phyloP scores from a whole-genome alignment of 2,329 filamentous ascomycete genomes.

The Magnaporthiopsis rhizophila region DNA sequence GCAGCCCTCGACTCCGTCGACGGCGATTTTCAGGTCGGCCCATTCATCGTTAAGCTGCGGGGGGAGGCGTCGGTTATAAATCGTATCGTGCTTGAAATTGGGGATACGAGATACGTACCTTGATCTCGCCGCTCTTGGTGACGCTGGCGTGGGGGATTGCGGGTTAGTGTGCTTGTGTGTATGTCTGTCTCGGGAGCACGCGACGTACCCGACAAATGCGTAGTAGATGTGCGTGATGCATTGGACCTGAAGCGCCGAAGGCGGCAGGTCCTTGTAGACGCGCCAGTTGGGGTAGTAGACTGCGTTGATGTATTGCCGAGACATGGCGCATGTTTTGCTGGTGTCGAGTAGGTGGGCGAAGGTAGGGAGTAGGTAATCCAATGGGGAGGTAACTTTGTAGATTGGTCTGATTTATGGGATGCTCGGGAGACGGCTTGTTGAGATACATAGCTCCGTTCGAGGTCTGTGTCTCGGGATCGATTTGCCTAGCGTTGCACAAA shows the following conservation, averaged over 20 bases:
- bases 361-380: not conserved
- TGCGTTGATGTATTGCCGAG: constrained; percentile 21
- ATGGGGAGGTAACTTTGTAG: not conserved
- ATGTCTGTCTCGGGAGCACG: not conserved
- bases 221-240: constrained; percentile 58
- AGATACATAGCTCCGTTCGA: not conserved
- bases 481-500: not conserved
- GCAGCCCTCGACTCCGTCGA: constrained; percentile 53
- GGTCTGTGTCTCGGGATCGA: not conserved
- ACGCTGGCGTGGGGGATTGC: constrained; percentile 17
- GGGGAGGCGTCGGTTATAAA: not conserved
- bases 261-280: constrained; percentile 52
- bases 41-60: constrained; percentile 47
- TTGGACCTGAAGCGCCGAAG: constrained; percentile 46
- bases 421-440: not conserved
- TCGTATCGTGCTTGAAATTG: not conserved
- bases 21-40: constrained; percentile 51
- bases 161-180: not conserved
- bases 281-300: constrained; percentile 61
- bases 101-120: constrained; percentile 27
- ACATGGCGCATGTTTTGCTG: not conserved
- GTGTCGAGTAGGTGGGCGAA: not conserved
- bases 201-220: constrained; percentile 46
- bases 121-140: constrained; percentile 24
- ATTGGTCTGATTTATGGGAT: not conserved